phyloP scores from a whole-genome alignment of 768 basidiomycete genomes.

The Tricholoma saponaceum region DNA sequence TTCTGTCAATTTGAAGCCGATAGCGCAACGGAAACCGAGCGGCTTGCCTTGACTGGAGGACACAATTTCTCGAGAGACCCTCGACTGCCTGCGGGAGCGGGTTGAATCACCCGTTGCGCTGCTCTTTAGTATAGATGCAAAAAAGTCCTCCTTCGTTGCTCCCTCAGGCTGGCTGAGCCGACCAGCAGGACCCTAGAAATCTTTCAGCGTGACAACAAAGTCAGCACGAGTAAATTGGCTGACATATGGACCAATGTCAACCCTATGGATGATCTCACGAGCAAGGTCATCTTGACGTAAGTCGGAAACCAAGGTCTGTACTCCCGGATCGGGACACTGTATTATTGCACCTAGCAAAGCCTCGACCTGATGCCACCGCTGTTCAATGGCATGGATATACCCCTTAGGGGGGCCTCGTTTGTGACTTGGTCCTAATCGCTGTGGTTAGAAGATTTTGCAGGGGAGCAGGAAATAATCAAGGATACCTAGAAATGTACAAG shows the following conservation, averaged over 20 bases:
- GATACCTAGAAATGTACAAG: conserved; percentile 64
- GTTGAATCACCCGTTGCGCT: conserved; percentile 46
- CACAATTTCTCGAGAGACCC: conserved; percentile 76
- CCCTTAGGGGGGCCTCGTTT: conserved; percentile 86
- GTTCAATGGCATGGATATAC: conserved; percentile 91
- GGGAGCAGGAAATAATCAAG: not conserved
- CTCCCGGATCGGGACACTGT: conserved; percentile 62
- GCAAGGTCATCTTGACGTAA: conserved; percentile 72
- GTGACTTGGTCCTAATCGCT: conserved; percentile 62
- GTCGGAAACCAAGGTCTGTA: conserved; percentile 58
- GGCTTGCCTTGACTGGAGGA: conserved; percentile 59
- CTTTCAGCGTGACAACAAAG: conserved; percentile 4
- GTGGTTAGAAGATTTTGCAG: not conserved
- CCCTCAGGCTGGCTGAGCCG: conserved; percentile 54
- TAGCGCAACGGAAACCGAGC: conserved; percentile 2
- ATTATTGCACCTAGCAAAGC: conserved; percentile 82
- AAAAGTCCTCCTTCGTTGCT: conserved; percentile 74
- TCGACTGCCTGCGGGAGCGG: conserved; percentile 66
- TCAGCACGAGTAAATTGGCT: conserved; percentile 17
- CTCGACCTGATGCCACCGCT: conserved; percentile 89
- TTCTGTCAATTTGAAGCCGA: conserved; percentile 3
- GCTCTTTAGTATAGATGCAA: conserved; percentile 66
- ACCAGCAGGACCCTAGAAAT: conserved; percentile 62
- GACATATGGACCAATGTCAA: conserved; percentile 80
- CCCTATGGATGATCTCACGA: conserved; percentile 68